These are phyloP conservation scores for Mycena latifolia DNA, from an alignment of 768 basidiomycete species.

Conservation along the genomic window DNA sequence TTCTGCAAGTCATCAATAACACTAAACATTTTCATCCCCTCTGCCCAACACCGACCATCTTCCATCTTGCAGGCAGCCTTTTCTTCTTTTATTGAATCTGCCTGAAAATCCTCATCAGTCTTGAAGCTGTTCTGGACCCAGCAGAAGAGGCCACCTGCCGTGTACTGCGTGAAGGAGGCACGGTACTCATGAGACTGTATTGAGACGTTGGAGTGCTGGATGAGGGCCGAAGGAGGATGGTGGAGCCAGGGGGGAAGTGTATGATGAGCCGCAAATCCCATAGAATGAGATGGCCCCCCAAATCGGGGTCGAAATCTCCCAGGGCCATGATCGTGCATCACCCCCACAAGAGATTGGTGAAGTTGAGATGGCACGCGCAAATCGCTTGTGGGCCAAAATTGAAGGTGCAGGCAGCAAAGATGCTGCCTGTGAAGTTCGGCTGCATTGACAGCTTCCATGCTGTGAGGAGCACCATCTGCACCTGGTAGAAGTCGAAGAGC, in stretches of 20 bases:
- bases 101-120: not conserved
- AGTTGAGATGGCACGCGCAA: not conserved
- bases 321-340: not conserved
- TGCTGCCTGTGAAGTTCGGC: not conserved
- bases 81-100: not conserved
- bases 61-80: not conserved
- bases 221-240: not conserved
- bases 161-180: not conserved
- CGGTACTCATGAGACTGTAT: not conserved
- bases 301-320: not conserved
- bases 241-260: not conserved
- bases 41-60: not conserved
- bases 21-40: not conserved
- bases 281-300: not conserved
- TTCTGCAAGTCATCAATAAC: not conserved
- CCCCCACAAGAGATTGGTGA: not conserved
- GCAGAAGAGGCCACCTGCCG: not conserved
- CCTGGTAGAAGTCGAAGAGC: conserved; percentile 1
- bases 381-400: not conserved
- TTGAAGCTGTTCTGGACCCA: not conserved
- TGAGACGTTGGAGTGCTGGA: not conserved
- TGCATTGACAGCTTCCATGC: not conserved
- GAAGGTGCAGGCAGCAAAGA: not conserved
- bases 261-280: not conserved
- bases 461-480: not conserved